A percentile compares a stretch with the other conserved stretches of the same genome.
Conservation (phyloP, 1,139 yeast genomes). For the Cylindricascospora bacillispora region DNA sequence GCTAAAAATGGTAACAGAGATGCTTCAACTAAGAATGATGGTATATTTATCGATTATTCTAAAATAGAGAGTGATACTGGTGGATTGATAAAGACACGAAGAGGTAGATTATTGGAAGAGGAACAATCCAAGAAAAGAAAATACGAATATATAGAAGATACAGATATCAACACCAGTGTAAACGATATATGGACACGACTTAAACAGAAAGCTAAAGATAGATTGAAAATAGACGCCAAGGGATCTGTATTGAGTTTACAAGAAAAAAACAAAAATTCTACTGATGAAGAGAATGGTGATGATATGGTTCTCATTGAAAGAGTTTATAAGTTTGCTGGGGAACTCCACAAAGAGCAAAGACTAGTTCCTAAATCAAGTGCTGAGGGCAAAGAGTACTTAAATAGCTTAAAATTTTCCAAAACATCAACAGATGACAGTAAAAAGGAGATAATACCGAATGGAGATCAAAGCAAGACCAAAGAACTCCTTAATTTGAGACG, state of each 20-base stretch:
- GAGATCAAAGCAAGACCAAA: background rate
- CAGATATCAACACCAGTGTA: constrained; percentile 20
- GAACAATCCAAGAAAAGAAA: constrained; percentile 16
- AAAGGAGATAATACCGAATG: constrained; percentile 3
- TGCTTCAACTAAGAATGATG: too few relatives aligned
- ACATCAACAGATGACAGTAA: constrained; percentile 22
- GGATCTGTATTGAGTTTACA: constrained; percentile 15
- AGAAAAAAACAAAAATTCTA: constrained; percentile 6
- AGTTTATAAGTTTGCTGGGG: constrained; percentile 84
- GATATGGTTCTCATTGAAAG: constrained; percentile 59
- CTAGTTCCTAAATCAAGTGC: constrained; percentile 67
- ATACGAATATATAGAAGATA: constrained; percentile 12
- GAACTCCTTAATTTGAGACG: constrained; percentile 17
- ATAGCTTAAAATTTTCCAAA: constrained; percentile 34
- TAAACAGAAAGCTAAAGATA: constrained; percentile 12
- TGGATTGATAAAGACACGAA: constrained; percentile 44
- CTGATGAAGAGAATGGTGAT: constrained; percentile 21
- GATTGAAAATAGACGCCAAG: constrained; percentile 4
- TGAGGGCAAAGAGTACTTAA: constrained; percentile 73
- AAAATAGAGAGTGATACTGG: constrained; percentile 38
- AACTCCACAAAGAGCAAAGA: constrained; percentile 62
- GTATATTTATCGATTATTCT: constrained; percentile 32
- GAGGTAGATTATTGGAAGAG: constrained; percentile 35
- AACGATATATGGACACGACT: constrained; percentile 42
- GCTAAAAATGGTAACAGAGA: constrained; percentile 27